These are phyloP conservation scores for Porpolomopsis calyptriformis DNA, from an alignment of 768 basidiomycete species.

Conservation along the genomic window DNA sequence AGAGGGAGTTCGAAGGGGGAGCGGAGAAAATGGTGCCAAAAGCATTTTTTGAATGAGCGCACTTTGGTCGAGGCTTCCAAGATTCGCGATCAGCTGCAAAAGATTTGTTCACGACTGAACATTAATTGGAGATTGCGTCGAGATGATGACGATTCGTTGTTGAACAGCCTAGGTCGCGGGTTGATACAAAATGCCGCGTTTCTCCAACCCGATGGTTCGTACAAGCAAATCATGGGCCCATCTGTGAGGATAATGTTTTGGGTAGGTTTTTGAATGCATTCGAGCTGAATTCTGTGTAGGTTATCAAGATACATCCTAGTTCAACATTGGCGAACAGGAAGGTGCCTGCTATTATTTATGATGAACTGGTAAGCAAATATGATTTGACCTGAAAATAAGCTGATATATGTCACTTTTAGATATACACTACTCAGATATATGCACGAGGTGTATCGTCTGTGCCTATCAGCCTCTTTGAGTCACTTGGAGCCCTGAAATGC, in stretches of 20 bases:
- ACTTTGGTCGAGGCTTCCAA: constrained; percentile 69
- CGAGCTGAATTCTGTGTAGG: constrained; percentile 22
- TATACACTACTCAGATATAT: constrained; percentile 76
- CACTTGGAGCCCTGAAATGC: constrained; percentile 11
- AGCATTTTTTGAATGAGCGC: constrained; percentile 74
- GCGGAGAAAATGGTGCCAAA: constrained; percentile 70
- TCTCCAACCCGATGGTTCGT: constrained; percentile 75
- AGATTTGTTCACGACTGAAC: constrained; percentile 46
- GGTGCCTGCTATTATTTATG: constrained; percentile 79
- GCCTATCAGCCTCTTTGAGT: constrained; percentile 42
- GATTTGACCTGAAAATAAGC: not conserved
- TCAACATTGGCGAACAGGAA: constrained; percentile 76
- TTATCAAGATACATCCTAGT: constrained; percentile 85
- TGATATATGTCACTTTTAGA: constrained; percentile 26
- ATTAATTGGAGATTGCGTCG: constrained; percentile 55
- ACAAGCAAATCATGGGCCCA: constrained; percentile 72
- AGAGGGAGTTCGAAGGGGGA: constrained; percentile 34
- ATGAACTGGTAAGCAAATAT: constrained; percentile 66
- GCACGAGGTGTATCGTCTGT: constrained; percentile 86
- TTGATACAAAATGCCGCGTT: constrained; percentile 77
- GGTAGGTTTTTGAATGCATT: not conserved
- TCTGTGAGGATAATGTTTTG: constrained; percentile 32
- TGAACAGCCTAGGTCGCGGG: constrained; percentile 66
- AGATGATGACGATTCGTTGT: constrained; percentile 55
- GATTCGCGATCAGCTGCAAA: constrained; percentile 69